A percentile compares a stretch with the other conserved stretches of the same genome.
Conservation (phyloP, 345 rosid genomes). For the Salix brachista region DNA sequence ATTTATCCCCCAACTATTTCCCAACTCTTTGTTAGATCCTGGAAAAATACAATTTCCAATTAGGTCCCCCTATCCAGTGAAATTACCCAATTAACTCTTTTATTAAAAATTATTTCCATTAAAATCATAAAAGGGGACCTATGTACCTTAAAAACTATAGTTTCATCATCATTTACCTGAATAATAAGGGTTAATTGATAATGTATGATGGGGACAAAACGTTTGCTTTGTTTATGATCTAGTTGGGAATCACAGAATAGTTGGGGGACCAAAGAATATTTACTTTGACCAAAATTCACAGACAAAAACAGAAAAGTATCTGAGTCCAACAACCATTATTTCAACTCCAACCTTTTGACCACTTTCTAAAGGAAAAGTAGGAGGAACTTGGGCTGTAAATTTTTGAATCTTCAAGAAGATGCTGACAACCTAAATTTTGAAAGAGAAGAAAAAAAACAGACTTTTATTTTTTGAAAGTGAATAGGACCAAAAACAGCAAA, state of each 20-base stretch:
- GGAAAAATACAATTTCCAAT: too few relatives aligned
- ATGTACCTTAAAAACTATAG: too few relatives aligned
- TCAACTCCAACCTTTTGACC: not conserved
- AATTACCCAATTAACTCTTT: too few relatives aligned
- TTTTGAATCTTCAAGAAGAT: not conserved
- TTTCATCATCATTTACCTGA: too few relatives aligned
- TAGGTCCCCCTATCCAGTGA: too few relatives aligned
- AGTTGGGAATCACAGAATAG: not conserved
- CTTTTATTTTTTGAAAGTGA: too few relatives aligned
- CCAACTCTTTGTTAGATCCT: too few relatives aligned
- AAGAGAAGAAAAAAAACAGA: not conserved
- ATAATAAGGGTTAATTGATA: not conserved
- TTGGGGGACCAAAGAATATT: not conserved
- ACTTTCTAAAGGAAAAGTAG: not conserved
- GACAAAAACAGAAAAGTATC: too few relatives aligned
- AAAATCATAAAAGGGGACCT: too few relatives aligned
- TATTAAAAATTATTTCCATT: too few relatives aligned
- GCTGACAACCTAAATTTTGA: not conserved
- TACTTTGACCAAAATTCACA: not conserved
- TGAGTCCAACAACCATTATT: not conserved
- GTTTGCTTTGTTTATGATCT: not conserved
- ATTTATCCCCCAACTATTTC: too few relatives aligned
- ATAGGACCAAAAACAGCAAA: not conserved
- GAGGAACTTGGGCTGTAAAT: not conserved
- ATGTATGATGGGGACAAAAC: not conserved